Evolutionary conservation across 1,139 yeast species (phyloP), one percentile per base, ranked within the genome.

Genomic region (Yamadazyma buinensis): DNA sequence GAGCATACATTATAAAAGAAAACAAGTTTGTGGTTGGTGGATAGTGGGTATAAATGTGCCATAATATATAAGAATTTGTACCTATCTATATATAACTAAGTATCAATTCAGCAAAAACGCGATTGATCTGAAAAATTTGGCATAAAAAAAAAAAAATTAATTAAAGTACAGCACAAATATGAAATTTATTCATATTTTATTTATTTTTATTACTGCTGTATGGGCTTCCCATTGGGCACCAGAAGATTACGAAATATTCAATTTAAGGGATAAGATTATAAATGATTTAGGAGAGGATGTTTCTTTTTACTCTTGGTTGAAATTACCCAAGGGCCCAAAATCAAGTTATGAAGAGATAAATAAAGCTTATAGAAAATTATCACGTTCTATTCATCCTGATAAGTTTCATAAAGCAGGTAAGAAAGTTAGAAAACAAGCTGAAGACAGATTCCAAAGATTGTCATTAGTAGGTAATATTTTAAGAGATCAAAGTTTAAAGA

Each of bases 311-410:
- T 61, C 76, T 29, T 80, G 85, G 73, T 59, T 84, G 33, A 74
- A 71, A 14, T 57, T 84, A 23, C 48, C 61, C 17, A 55, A 63
- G 2, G 78, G 78, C 0, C 71, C 79, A 2, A 69, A 72, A 40
- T 69, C 95, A 6, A 59, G 76, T 1, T 52, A 64, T 30, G 77
- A 74, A 32, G 84, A 85, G 43, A 84, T 94, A 41, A 72, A 72
- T 38, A 80, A 78, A 51, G 92, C 95, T 15, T 78, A 86, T 62
- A 77, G 87, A 52, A 78, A 77, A 46, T 55, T 82, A 29, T 80
- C 95, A 3, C 71, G 84, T 35, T 70, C 67, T 38, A 67, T 84
- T 46, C 97, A 90, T 53, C 97, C 97, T 0, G 97, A 92, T 56
- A 88, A 86, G 55, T 59, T 71, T 37, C 52, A 64, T 29, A 69